phyloP scores from a whole-genome alignment of 768 basidiomycete genomes.

The Russula sp. region DNA sequence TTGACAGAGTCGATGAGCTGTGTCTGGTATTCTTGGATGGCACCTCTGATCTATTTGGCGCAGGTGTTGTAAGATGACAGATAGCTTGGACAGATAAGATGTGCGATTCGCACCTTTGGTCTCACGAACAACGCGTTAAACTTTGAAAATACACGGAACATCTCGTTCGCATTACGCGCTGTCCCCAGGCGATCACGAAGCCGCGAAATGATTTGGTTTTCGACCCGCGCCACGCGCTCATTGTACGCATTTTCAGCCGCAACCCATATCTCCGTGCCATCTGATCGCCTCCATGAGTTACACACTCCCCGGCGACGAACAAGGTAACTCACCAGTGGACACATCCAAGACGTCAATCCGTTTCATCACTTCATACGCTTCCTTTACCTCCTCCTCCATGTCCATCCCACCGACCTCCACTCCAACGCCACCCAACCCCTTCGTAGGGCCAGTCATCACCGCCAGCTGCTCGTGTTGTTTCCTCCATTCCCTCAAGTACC shows the following conservation, averaged over 20 bases:
- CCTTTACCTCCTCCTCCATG: constrained; percentile 96
- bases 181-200: constrained; percentile 88
- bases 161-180: constrained; percentile 96
- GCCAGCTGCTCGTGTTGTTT: constrained; percentile 97
- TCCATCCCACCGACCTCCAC: constrained; percentile 85
- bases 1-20: constrained; percentile 98
- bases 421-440: constrained; percentile 67
- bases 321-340: constrained; percentile 57
- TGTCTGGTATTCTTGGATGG: constrained; percentile 98
- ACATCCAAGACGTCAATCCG: constrained; percentile 95
- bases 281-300: constrained; percentile 33
- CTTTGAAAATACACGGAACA: constrained; percentile 98
- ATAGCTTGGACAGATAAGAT: not conserved
- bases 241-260: constrained; percentile 97
- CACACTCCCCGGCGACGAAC: not conserved
- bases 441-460: constrained; percentile 94
- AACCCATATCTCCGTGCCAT: constrained; percentile 97
- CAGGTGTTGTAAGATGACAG: not conserved
- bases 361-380: constrained; percentile 96
- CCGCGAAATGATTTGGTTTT: constrained; percentile 96
- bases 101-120: constrained; percentile 63
- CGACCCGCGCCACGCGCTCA: constrained; percentile 92
- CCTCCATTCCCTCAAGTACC: constrained; percentile 86
- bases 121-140: constrained; percentile 96
- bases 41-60: constrained; percentile 73